These are phyloP conservation scores for Diplodia intermedia DNA, from an alignment of 2,329 filamentous ascomycete species.

Conservation along the genomic window DNA sequence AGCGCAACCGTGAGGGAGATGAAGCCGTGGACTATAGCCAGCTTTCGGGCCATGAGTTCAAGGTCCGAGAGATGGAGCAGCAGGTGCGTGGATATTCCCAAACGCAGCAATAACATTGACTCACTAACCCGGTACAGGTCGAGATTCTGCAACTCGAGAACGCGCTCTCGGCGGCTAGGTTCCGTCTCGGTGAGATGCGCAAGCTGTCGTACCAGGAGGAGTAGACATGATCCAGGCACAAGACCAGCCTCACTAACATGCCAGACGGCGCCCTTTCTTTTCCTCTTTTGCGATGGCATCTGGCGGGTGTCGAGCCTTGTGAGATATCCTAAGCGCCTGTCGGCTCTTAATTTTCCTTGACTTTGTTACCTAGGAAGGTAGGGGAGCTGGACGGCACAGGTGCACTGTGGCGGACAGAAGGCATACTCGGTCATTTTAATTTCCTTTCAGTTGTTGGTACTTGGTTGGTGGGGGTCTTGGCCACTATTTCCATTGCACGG, in stretches of 20 bases:
- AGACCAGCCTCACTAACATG: neutral
- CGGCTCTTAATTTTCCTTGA: slow-evolving; percentile 14
- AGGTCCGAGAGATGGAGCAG: slow-evolving; percentile 98
- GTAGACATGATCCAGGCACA: slow-evolving; percentile 31
- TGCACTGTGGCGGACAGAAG: neutral
- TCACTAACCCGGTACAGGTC: slow-evolving; percentile 64
- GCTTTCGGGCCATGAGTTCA: slow-evolving; percentile 93
- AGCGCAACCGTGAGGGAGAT: slow-evolving; percentile 77
- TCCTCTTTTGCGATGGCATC: neutral
- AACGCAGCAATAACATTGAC: neutral
- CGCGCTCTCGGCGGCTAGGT: slow-evolving; percentile 75
- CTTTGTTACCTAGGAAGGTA: slow-evolving; percentile 1
- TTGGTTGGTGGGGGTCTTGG: neutral
- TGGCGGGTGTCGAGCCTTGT: neutral
- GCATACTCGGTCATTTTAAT: slow-evolving; percentile 13
- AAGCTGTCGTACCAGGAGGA: slow-evolving; percentile 95
- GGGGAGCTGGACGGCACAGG: slow-evolving; percentile 10
- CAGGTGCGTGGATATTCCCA: slow-evolving; percentile 70
- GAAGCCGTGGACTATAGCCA: slow-evolving; percentile 87
- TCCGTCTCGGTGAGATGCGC: slow-evolving; percentile 93
- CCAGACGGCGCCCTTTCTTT: slow-evolving; percentile 9
- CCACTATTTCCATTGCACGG: neutral
- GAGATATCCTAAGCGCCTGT: slow-evolving; percentile 8
- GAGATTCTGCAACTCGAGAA: slow-evolving; percentile 98
- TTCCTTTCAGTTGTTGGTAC: slow-evolving; percentile 14